Evolutionary conservation across 2,329 filamentous ascomycete genomes (phyloP), one percentile per base, ranked within the genome.

Genomic region (Ceratocystiopsis sp.): DNA sequence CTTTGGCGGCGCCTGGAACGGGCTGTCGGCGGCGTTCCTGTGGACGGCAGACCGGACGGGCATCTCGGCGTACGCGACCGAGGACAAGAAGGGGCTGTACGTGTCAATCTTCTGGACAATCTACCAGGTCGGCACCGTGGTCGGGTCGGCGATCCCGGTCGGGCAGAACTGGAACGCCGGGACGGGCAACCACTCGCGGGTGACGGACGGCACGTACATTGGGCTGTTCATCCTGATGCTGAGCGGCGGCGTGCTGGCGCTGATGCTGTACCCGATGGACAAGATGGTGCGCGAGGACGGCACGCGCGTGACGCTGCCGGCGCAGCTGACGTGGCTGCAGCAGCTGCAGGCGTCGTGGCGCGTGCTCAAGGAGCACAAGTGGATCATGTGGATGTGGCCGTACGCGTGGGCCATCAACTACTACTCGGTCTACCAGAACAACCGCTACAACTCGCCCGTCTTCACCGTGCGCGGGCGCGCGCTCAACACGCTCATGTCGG

Each of bases 1-100:
- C 51, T 84, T 84, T 53, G 73, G 80, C 9, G 81, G 81, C 52
- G 13, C n/a, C 17, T 41, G 34, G 34, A 19, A 15, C n/a, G 42
- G 40, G 3, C 38, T 43, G 18, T 38, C 48, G 1, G 50, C 49
- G 14, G 46, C 50, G 2, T 37, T 52, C 5, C 46, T 52, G 4
- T 52, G 50, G 50, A 42, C 47, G 6, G 50, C 50, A 16, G 48
- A 52, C 29, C 43, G 50, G 4, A 37, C 47, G 16, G 48, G 44
- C 14, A 48, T 52, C 44, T 48, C 48, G 42, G 25, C 47, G 3
- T 52, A 49, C 35, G 49, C 51, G 0, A 42, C 46, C 8, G 51
- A 52, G 12, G 47, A 48, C 34, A 45, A 50, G 37, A 50, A 50
- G 35, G 51, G 52, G 9, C 48, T 49, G 12, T 48, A 46, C 15